These are phyloP conservation scores for Brassica carinata DNA, from an alignment of 345 rosid genomes.

Conservation along the genomic window DNA sequence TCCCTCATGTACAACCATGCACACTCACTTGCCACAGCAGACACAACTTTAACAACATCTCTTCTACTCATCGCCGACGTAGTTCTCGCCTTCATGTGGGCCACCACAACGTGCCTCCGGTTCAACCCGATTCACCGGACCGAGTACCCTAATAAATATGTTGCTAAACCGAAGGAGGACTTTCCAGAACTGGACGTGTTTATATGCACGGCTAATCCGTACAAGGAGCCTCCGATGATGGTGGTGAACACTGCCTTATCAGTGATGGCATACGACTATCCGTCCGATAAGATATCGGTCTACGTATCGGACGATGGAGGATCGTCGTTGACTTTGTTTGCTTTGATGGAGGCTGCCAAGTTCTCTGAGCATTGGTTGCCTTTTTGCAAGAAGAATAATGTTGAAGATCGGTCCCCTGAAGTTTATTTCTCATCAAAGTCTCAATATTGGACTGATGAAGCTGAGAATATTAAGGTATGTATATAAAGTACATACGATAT, in stretches of 20 bases:
- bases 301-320: constrained; percentile 90
- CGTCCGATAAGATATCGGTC: constrained; percentile 64
- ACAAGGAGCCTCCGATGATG: constrained; percentile 76
- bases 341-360: constrained; percentile 71
- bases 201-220: constrained; percentile 89
- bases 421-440: constrained; percentile 52
- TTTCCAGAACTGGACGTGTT: constrained; percentile 68
- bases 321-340: constrained; percentile 67
- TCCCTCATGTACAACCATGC: constrained; percentile 55
- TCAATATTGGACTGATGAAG: constrained; percentile 23
- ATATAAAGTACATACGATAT: background rate
- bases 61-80: constrained; percentile 52
- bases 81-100: constrained; percentile 74
- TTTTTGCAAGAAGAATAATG: constrained; percentile 54
- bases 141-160: constrained; percentile 52
- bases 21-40: constrained; percentile 43
- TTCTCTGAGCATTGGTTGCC: constrained; percentile 78
- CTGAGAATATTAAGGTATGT: constrained; percentile 54
- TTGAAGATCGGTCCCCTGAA: constrained; percentile 57
- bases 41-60: constrained; percentile 23
- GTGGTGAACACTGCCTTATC: constrained; percentile 78
- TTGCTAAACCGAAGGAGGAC: constrained; percentile 37
- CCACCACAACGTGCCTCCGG: constrained; percentile 43
- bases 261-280: constrained; percentile 79
- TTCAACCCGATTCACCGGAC: constrained; percentile 45